Base-by-base conservation (phyloP, 78 protist genomes). In the Dictyostelium brefeldianum region DNA sequence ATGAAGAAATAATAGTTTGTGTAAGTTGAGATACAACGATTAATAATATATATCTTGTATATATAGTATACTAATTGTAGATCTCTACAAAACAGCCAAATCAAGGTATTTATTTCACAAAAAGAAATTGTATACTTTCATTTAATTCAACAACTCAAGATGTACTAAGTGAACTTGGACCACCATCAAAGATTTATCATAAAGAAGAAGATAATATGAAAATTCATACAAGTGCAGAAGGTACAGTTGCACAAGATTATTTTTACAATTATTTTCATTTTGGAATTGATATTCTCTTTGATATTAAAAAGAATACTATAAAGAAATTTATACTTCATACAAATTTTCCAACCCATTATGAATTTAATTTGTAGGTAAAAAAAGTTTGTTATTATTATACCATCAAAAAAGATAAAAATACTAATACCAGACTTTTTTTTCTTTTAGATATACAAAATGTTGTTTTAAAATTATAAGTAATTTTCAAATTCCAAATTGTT, bases 271-370 rank as follows among this genome's bases (percentile, higher is more conserved):
- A 97, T 62, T 98, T 96, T 43, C 90, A 74, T n/a, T 62, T 89
- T 18, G 99, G 99, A 22, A 50, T 98, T 22, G 99, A 98, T 79
- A 53, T 98, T 9, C 53, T 98, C 14, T 97, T 98, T 57, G 98
- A 97, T 69, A 90, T 96, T 3, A 59, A 65, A 15, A 46, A 73
- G 20, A 98, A 98, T 67, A 74, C 90, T 2, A 96, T 95, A 1
- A 96, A 96, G 57, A 98, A 98, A 84, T 90, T 97, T 78, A 81
- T 98, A 7, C 81, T 98, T 59, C 98, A 97, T 62, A 90, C 97
- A 22, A 98, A 98, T 67, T 91, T 96, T 22, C 98, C 99, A 47
- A 81, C 95, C 36, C 97, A 94, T 53, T 80, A 67, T 54, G 97
- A 96, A 25, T 98, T 97, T 73, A 97, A 96, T 75, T 27, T 64